Evolutionary conservation across 2,329 filamentous ascomycete genomes (phyloP).

Genomic region (Fusarium heterosporum): DNA sequence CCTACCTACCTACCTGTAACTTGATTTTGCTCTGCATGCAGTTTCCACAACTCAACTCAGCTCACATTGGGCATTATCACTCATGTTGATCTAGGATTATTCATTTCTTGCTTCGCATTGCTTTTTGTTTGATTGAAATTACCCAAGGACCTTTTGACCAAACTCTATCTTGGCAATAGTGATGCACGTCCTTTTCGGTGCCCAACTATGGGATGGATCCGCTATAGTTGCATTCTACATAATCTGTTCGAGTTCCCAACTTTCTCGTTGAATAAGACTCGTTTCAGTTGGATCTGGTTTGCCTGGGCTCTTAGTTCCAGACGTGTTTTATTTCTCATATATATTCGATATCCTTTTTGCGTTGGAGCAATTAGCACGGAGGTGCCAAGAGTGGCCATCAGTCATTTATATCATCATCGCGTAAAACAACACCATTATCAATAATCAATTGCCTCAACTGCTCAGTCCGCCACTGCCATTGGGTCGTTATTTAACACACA

Average conservation of each 20-base stretch:
- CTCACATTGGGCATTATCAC: background rate
- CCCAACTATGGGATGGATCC: conserved; percentile 21
- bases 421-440: conserved; percentile 1
- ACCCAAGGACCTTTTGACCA: background rate
- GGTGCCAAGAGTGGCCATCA: background rate
- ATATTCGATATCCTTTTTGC: background rate
- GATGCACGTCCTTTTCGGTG: conserved; percentile 30
- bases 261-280: background rate
- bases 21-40: background rate
- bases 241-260: conserved; percentile 2
- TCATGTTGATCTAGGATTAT: no score
- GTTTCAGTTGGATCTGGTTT: background rate
- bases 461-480: background rate
- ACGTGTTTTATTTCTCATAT: background rate
- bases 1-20: background rate
- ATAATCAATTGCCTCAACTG: background rate
- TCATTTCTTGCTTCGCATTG: background rate
- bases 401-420: conserved; percentile 1
- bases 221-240: conserved; percentile 15
- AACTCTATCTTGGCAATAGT: conserved; percentile 17
- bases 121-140: background rate
- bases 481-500: background rate
- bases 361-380: background rate
- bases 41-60: background rate
- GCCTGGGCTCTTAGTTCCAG: background rate